Evolutionary conservation across 768 basidiomycete genomes (phyloP).

Genomic region (Suillus placidus): DNA sequence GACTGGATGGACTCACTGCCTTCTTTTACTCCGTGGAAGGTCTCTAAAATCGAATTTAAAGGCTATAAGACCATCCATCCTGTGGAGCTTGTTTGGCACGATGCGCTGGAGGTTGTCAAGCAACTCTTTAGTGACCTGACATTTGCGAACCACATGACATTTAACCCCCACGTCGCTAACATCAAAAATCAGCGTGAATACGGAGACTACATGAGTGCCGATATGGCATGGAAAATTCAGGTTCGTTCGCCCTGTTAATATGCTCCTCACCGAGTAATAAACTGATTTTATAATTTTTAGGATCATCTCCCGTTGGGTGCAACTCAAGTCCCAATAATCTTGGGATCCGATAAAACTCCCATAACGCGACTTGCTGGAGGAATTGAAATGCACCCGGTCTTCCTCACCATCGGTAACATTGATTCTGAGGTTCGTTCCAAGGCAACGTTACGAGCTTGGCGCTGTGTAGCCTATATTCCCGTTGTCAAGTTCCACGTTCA

Average conservation of each 20-base stretch:
- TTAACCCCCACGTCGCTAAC: conserved; percentile 19
- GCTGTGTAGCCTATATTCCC: conserved; percentile 30
- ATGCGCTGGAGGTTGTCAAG: conserved; percentile 28
- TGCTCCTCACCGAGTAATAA: no score
- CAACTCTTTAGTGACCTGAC: conserved; percentile 27
- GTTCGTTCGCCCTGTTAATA: no score
- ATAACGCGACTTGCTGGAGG: conserved; percentile 34
- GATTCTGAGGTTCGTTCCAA: conserved; percentile 22
- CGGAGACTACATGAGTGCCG: conserved; percentile 27
- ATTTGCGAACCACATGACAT: conserved; percentile 24
- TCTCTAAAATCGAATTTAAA: conserved; percentile 3
- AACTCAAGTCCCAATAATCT: conserved; percentile 32
- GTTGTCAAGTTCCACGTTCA: conserved; percentile 28
- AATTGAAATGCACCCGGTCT: conserved; percentile 30
- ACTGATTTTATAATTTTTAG: no score
- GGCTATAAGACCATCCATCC: conserved; percentile 19
- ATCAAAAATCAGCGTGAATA: conserved; percentile 16
- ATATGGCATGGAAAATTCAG: conserved; percentile 28
- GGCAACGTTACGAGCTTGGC: neutral
- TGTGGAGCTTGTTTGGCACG: conserved; percentile 24
- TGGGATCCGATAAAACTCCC: conserved; percentile 37
- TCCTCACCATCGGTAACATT: conserved; percentile 25
- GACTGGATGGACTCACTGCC: conserved; percentile 22
- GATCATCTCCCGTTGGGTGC: conserved; percentile 23
- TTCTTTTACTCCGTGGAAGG: conserved; percentile 24